Evolutionary conservation across 495 filamentous ascomycete genomes (phyloP), one percentile per base, ranked within the genome.

Genomic region (Tetracladium marchalianum): DNA sequence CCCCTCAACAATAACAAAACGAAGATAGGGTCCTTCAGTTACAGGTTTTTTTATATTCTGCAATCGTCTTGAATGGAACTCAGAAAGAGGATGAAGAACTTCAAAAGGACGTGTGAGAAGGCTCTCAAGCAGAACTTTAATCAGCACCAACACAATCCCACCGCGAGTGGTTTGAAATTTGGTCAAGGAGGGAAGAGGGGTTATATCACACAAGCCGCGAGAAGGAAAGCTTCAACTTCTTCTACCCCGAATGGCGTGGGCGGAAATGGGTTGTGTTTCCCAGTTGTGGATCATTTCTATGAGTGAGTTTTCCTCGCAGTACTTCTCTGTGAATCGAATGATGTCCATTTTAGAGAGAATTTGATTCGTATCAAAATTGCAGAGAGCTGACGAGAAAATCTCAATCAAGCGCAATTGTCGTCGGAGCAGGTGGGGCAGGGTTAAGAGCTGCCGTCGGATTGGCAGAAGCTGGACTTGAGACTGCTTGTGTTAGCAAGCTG

Each of bases 381-480:
- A 15, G 4, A 1, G 13, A 17, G 37, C 11, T 13, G 37, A 39
- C 17, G 37, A 39, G 4, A 39, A 7, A 4, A 10, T 39, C 17
- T 5, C 6, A 35, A 35, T 16, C 31, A 12, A 54, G 51, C 51
- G 92, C 92, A 32, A 74, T 97, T 56, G 90, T 97, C 43, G 86
- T 97, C 50, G 90, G 90, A 62, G 90, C 90, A 52, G 90, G 90
- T 54, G 90, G 90, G 60, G 80, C 90, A 50, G 90, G 90, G 68
- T 78, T 97, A 53, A 87, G 90, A 58, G 90, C 90, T 42, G 90
- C 90, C 39, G 94, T 96, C 69, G 90, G 90, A 68, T 78, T 97
- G 46, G 90, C 90, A 53, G 90, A 97, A 69, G 90, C 90, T 58
- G 90, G 90, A 39, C 95, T 97, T 76, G 95, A 96, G 66, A 95